Conservation (phyloP, 1,284 basidiomycete genomes). For the Ganoderma sp. region DNA sequence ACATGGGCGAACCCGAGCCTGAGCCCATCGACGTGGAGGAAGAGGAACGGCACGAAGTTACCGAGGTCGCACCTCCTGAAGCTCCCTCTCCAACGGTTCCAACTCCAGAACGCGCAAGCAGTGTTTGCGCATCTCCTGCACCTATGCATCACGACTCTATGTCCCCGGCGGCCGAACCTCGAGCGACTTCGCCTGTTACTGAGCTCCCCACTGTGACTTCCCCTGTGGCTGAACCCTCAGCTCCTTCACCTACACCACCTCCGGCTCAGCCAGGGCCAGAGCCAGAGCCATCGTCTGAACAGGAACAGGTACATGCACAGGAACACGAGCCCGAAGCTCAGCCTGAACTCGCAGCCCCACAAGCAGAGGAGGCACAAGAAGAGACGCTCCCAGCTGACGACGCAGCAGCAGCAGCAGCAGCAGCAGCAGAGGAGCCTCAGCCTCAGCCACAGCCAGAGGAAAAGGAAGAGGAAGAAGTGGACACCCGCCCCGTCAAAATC, state of each 20-base stretch:
- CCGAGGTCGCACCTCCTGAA: not conserved
- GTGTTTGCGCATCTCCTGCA: not conserved
- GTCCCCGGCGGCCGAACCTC: not conserved
- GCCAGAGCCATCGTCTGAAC: not conserved
- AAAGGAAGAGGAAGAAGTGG: slow-evolving; percentile 26
- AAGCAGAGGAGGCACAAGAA: too few relatives aligned
- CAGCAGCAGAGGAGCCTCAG: not conserved
- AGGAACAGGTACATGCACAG: not conserved
- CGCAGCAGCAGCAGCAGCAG: too few relatives aligned
- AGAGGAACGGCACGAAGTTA: not conserved
- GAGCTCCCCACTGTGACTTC: too few relatives aligned
- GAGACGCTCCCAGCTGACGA: too few relatives aligned
- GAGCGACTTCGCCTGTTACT: not conserved
- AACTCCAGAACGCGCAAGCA: not conserved
- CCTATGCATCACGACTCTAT: not conserved
- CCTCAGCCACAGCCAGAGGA: not conserved
- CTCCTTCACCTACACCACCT: not conserved
- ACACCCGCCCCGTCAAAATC: slow-evolving; percentile 23
- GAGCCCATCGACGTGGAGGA: not conserved
- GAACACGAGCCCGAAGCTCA: not conserved
- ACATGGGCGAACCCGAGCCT: not conserved
- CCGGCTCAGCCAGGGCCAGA: not conserved
- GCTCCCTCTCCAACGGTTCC: not conserved
- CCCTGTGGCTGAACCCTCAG: not conserved
- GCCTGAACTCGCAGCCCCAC: not conserved